Conservation (phyloP, 2,329 filamentous ascomycete species). For the Lasiodiplodia theobromae region DNA sequence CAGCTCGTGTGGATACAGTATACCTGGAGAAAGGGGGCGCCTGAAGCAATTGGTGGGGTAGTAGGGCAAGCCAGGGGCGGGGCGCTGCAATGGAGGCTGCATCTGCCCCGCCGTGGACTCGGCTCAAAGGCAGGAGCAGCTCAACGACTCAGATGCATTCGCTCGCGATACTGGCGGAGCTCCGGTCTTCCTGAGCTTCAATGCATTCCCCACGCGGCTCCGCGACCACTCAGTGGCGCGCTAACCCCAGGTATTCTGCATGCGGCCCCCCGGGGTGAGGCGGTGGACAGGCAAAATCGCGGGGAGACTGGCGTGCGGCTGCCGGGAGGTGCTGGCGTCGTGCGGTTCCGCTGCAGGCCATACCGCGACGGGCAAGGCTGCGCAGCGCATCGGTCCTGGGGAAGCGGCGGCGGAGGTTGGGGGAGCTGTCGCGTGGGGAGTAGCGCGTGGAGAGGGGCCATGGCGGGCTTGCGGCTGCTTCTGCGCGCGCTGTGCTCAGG, state of each 20-base stretch:
- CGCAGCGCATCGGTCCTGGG: constrained; percentile 17
- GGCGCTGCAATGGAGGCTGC: background rate
- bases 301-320: background rate
- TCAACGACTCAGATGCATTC: background rate
- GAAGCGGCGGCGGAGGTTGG: constrained; percentile 17
- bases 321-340: constrained; percentile 8
- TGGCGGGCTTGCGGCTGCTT: constrained; percentile 17
- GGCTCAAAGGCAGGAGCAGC: constrained; percentile 15
- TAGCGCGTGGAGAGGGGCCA: constrained; percentile 8
- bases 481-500: background rate
- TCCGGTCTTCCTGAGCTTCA: background rate
- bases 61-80: constrained; percentile 16
- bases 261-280: constrained; percentile 3
- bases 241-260: constrained; percentile 1
- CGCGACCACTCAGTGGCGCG: constrained; percentile 4
- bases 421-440: background rate
- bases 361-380: constrained; percentile 3
- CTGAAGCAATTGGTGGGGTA: constrained; percentile 20
- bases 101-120: constrained; percentile 12
- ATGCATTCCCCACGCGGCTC: background rate
- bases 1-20: background rate
- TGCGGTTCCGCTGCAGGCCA: constrained; percentile 27
- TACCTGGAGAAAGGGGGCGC: constrained; percentile 16
- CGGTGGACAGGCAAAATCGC: background rate
- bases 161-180: background rate